These are phyloP conservation scores for Cutaneotrichosporon arboriforme DNA, from an alignment of 1,284 basidiomycete species.

Conservation along the genomic window DNA sequence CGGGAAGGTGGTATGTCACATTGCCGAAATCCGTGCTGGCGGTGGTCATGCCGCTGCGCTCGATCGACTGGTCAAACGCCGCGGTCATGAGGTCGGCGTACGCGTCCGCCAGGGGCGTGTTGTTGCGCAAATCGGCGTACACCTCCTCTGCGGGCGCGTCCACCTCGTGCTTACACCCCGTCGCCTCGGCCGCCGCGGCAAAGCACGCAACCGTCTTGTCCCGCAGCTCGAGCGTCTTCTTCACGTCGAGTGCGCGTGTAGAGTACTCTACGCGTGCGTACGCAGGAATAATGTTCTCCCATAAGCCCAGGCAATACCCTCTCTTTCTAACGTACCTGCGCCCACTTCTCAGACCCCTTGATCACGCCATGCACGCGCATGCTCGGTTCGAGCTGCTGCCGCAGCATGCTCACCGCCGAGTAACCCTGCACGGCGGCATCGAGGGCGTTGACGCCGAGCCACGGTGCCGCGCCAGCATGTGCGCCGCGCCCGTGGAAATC, in stretches of 20 bases:
- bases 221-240: conserved; percentile 21
- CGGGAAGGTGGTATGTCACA: conserved; percentile 23
- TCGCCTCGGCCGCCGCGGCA: conserved; percentile 22
- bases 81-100: conserved; percentile 27
- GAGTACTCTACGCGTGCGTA: conserved; percentile 34
- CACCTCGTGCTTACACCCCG: conserved; percentile 23
- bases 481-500: conserved; percentile 29
- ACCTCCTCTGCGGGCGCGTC: conserved; percentile 20
- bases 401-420: conserved; percentile 47
- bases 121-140: conserved; percentile 32
- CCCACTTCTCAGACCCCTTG: conserved; percentile 40
- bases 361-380: conserved; percentile 48
- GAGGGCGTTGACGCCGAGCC: conserved; percentile 53
- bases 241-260: conserved; percentile 36
- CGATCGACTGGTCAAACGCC: conserved; percentile 21
- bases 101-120: conserved; percentile 17
- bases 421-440: conserved; percentile 50
- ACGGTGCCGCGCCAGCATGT: conserved; percentile 31
- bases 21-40: conserved; percentile 33
- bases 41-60: conserved; percentile 22
- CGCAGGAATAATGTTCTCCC: conserved; percentile 38
- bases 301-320: background rate
- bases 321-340: conserved; percentile 1
- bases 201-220: conserved; percentile 26
- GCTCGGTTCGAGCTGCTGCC: conserved; percentile 47